Base-by-base conservation (phyloP, 495 filamentous ascomycete species). In the Penicillium canariense region DNA sequence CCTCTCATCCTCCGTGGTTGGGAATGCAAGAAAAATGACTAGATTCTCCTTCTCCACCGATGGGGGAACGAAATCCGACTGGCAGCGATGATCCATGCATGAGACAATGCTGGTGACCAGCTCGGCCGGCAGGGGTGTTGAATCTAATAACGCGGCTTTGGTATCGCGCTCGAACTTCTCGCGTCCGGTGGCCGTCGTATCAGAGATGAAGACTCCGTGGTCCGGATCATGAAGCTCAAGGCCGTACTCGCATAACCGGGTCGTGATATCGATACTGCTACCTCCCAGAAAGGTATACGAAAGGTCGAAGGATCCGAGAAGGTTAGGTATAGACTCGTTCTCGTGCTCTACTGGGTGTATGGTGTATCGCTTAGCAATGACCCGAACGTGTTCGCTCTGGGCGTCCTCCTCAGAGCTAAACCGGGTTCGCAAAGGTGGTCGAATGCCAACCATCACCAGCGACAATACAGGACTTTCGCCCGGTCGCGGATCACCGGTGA, bases 141-240 rank as follows among this genome's bases (percentile, higher is more conserved):
- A 25, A 0, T 17, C 17, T 25, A 39, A 36, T 7, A 53, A 17
- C 10, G 40, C 40, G 5, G 28, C 18, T 11, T 32, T 45, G n/a
- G 23, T 25, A 30, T 28, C 39, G 6, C 12, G 5, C 6, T 14
- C 30, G 23, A 45, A 32, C 2, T 35, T 28, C 23, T 55, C 52
- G 8, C 35, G 27, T 10, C 32, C 52, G 17, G 46, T 39, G 5
- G 26, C 23, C 5, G 17, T 15, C 4, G 52, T 55, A 14, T 27
- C 35, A 1, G 44, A 27, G 4, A 20, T 34, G 8, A 53, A 53
- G 5, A 48, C 42, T 27, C 43, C 32, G n/a, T 27, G n/a, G 25
- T 58, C 55, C 9, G 55, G 55, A 18, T 53, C 55, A 27, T 48
- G 55, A 23, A 58, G 26, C 28, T 58, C 55, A 26, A 58, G 26